Percentiles rank a stretch among this genome's conserved stretches.
phyloP scores from a whole-genome alignment of 78 protist species.

The Planoprotostelium fungivorum region DNA sequence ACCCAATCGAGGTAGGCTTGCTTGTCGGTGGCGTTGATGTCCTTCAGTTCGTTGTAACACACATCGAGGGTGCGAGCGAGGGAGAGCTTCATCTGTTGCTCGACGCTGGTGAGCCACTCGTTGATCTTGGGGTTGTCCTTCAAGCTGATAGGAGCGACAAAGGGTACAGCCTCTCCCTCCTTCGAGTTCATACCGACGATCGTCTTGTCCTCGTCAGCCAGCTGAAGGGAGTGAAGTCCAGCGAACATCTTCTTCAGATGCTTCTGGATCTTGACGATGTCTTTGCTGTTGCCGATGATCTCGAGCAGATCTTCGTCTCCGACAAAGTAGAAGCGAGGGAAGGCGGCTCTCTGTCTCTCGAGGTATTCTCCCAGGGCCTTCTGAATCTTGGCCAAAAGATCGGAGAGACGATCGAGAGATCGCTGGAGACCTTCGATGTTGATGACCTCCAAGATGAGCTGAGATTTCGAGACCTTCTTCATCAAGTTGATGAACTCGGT shows the following conservation, averaged over 20 bases:
- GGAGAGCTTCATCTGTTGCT: slow-evolving; percentile 74
- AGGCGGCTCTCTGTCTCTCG: slow-evolving; percentile 90
- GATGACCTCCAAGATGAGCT: slow-evolving; percentile 78
- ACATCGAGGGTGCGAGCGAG: slow-evolving; percentile 54
- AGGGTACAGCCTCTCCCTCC: slow-evolving; percentile 87
- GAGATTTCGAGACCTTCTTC: slow-evolving; percentile 64
- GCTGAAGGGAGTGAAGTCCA: slow-evolving; percentile 68
- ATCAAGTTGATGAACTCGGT: slow-evolving; percentile 81
- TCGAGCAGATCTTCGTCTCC: slow-evolving; percentile 99
- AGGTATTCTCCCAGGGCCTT: slow-evolving; percentile 93
- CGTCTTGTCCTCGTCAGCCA: slow-evolving; percentile 41
- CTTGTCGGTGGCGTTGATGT: background rate
- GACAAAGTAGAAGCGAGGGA: slow-evolving; percentile 98
- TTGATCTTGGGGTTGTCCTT: slow-evolving; percentile 57
- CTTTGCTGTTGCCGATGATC: slow-evolving; percentile 92
- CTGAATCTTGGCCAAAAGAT: slow-evolving; percentile 85
- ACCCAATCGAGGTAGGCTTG: slow-evolving; percentile 65
- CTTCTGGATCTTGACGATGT: slow-evolving; percentile 75
- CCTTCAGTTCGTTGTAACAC: slow-evolving; percentile 20
- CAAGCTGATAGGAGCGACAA: slow-evolving; percentile 58
- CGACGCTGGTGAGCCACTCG: slow-evolving; percentile 80
- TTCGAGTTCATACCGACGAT: slow-evolving; percentile 64
- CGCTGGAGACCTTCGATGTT: slow-evolving; percentile 55
- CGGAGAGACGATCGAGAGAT: slow-evolving; percentile 78
- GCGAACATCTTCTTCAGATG: slow-evolving; percentile 97